Conservation (phyloP, 169 alveolate genomes). For the Fabrea salina region DNA sequence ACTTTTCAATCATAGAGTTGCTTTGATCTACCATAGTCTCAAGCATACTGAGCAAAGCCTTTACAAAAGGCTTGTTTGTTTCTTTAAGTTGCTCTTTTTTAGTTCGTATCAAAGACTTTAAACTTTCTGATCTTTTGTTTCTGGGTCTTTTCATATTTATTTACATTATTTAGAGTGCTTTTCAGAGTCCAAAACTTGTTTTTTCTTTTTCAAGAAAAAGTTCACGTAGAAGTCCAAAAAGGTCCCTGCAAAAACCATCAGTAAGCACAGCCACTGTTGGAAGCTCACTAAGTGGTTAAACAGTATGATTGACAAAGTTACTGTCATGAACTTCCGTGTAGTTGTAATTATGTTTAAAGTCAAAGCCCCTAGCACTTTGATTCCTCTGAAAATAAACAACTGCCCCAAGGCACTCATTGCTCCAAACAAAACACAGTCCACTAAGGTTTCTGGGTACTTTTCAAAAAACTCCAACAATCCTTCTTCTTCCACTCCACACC, state of each 20-base stretch:
- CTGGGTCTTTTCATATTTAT: too few species aligned
- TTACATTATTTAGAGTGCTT: background rate
- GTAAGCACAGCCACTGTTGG: background rate
- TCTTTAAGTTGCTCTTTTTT: too few species aligned
- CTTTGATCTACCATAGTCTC: too few species aligned
- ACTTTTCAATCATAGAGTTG: too few species aligned
- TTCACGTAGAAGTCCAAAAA: background rate
- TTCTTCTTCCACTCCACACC: background rate
- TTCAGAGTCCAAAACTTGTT: background rate
- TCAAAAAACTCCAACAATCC: background rate
- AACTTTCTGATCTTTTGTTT: too few species aligned
- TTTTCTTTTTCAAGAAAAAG: background rate
- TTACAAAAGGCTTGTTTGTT: too few species aligned
- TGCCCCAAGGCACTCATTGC: constrained; percentile 16
- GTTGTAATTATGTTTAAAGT: constrained; percentile 8
- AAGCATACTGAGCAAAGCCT: too few species aligned
- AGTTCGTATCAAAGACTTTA: too few species aligned
- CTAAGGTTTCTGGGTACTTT: background rate
- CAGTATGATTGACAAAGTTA: background rate
- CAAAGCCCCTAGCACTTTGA: constrained; percentile 1
- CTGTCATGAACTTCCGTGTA: constrained; percentile 23
- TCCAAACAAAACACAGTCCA: background rate
- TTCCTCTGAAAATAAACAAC: constrained; percentile 9
- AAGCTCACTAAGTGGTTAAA: constrained; percentile 8
- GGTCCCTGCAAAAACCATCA: constrained; percentile 13